These are phyloP conservation scores for Septoria linicola DNA, from an alignment of 2,329 filamentous ascomycete genomes.

Conservation along the genomic window DNA sequence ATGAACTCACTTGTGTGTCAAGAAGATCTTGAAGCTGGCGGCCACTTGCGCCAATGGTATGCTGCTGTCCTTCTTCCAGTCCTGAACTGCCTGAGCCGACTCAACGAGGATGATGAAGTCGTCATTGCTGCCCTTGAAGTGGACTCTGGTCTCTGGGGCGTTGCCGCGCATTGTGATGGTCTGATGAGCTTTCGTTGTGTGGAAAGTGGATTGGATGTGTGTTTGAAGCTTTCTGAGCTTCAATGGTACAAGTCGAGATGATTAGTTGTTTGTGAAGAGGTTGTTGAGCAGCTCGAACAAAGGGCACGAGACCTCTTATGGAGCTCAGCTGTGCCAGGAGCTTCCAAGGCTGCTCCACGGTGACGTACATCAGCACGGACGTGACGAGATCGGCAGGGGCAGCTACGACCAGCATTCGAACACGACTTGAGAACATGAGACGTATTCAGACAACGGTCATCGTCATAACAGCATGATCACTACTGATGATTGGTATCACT, in stretches of 20 bases:
- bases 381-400: slow-evolving; percentile 14
- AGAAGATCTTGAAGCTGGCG: slow-evolving; percentile 83
- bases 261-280: neutral
- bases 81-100: slow-evolving; percentile 62
- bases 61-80: slow-evolving; percentile 79
- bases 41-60: slow-evolving; percentile 82
- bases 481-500: too few relatives aligned
- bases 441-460: slow-evolving; percentile 6
- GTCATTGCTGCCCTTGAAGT: slow-evolving; percentile 74
- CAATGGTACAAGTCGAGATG: neutral
- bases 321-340: slow-evolving; percentile 18
- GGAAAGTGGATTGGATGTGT: neutral
- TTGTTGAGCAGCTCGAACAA: neutral
- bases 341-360: slow-evolving; percentile 18
- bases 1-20: slow-evolving; percentile 75
- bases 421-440: slow-evolving; percentile 1
- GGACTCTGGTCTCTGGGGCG: slow-evolving; percentile 70
- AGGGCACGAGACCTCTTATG: slow-evolving; percentile 14
- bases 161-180: slow-evolving; percentile 58
- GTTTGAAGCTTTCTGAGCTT: neutral
- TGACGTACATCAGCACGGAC: too few relatives aligned
- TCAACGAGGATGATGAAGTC: slow-evolving; percentile 70
- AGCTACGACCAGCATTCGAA: slow-evolving; percentile 6
- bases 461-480: neutral
- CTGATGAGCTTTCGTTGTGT: neutral